Conservation (phyloP, 306 rosid genomes). For the Vigna angularis region DNA sequence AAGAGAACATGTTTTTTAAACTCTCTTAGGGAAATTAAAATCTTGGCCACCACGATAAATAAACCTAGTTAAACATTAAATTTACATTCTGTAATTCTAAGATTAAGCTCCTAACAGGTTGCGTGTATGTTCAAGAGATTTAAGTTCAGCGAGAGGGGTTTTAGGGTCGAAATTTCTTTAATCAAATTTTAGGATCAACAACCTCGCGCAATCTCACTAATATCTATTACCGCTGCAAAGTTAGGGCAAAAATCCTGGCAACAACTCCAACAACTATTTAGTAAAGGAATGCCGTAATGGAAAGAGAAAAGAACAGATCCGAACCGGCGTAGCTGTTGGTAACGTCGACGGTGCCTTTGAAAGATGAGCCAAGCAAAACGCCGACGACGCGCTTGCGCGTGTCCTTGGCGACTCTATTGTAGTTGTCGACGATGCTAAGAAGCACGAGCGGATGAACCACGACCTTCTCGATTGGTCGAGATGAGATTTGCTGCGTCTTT, state of each 20-base stretch:
- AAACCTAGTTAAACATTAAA: no score
- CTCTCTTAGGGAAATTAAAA: no score
- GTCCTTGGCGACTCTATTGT: conserved; percentile 87
- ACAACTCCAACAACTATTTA: neutral
- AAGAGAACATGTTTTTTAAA: no score
- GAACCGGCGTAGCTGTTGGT: conserved; percentile 90
- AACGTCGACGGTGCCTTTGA: conserved; percentile 87
- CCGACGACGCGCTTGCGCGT: conserved; percentile 89
- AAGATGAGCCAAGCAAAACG: conserved; percentile 79
- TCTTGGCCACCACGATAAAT: no score
- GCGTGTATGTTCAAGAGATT: no score
- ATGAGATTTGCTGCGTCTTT: conserved; percentile 81
- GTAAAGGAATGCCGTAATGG: neutral
- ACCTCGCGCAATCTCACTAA: neutral
- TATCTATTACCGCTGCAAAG: neutral
- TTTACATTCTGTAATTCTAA: no score
- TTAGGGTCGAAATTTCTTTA: neutral
- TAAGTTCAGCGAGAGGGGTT: no score
- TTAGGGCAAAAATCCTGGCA: conserved; percentile 31
- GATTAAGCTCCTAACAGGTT: no score
- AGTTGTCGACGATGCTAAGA: conserved; percentile 93
- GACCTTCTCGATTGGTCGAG: conserved; percentile 81
- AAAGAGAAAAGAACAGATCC: conserved; percentile 26
- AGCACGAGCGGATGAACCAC: conserved; percentile 85
- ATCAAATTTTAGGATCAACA: neutral